Evolutionary conservation across 768 basidiomycete species (phyloP).

Genomic region (Daedaleopsis nitida): DNA sequence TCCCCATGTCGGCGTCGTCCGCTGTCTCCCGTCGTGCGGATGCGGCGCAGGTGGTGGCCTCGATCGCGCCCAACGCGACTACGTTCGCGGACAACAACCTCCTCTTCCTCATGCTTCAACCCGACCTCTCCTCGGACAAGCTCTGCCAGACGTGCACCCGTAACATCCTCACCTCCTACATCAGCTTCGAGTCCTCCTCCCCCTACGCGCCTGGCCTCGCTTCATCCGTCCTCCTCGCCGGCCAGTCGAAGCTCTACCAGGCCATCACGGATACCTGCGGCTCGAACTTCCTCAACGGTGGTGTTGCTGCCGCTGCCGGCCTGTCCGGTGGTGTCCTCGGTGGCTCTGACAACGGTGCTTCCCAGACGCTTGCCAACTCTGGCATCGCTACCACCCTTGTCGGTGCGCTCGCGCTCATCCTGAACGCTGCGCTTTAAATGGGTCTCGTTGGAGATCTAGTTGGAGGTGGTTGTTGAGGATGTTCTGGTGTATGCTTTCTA

Average conservation of each 20-base stretch:
- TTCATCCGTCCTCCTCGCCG: conserved; percentile 63
- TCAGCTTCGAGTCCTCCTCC: conserved; percentile 66
- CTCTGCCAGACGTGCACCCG: conserved; percentile 88
- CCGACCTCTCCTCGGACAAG: conserved; percentile 43
- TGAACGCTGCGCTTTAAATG: conserved; percentile 30
- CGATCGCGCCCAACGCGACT: conserved; percentile 52
- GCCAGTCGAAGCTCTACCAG: conserved; percentile 67
- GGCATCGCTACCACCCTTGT: conserved; percentile 34
- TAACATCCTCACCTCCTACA: conserved; percentile 73
- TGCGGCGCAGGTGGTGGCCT: conserved; percentile 33
- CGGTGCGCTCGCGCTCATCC: conserved; percentile 36
- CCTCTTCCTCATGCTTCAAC: conserved; percentile 76
- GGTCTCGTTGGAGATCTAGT: neutral
- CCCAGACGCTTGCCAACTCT: conserved; percentile 30
- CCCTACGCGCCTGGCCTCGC: conserved; percentile 78
- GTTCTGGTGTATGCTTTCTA: conserved; percentile 17
- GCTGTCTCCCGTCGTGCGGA: conserved; percentile 21
- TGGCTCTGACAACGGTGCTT: conserved; percentile 32
- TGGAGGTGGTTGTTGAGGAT: conserved; percentile 4
- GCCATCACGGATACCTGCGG: conserved; percentile 69
- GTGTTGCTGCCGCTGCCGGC: conserved; percentile 69
- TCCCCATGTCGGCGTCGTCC: conserved; percentile 20
- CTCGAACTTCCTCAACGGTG: conserved; percentile 63
- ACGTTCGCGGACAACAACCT: conserved; percentile 63
- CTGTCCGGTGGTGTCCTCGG: conserved; percentile 41